Conservation (phyloP, 768 basidiomycete genomes). For the Tubosaeta brunneosetosa region DNA sequence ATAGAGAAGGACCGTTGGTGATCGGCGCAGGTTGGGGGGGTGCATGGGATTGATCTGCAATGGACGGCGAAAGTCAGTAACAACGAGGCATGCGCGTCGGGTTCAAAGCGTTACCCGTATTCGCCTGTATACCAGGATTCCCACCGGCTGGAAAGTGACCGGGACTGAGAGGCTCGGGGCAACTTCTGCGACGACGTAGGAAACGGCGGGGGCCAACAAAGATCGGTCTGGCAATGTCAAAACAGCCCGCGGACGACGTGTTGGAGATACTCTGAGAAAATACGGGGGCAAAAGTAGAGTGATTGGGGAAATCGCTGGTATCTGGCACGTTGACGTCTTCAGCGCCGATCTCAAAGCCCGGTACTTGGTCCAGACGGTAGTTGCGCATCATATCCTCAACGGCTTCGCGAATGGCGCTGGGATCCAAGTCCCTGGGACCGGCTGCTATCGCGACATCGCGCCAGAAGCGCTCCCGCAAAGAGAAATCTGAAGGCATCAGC, state of each 20-base stretch:
- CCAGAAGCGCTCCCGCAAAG: slow-evolving; percentile 25
- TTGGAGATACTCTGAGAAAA: slow-evolving; percentile 6
- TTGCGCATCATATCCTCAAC: slow-evolving; percentile 23
- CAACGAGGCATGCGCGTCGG: background rate
- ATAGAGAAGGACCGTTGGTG: background rate
- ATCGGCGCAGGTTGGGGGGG: background rate
- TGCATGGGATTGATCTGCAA: slow-evolving; percentile 2
- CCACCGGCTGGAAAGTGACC: slow-evolving; percentile 16
- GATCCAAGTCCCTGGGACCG: slow-evolving; percentile 8
- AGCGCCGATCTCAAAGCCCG: slow-evolving; percentile 7
- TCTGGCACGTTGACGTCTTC: slow-evolving; percentile 2
- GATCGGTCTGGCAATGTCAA: slow-evolving; percentile 6
- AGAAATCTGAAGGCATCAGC: slow-evolving; percentile 10
- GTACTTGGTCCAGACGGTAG: slow-evolving; percentile 18
- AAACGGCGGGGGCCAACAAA: slow-evolving; percentile 10
- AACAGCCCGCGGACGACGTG: background rate
- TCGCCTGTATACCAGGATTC: slow-evolving; percentile 19
- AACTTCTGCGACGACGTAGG: slow-evolving; percentile 5
- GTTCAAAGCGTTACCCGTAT: slow-evolving; percentile 14
- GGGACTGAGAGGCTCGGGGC: slow-evolving; percentile 2
- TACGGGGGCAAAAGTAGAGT: slow-evolving; percentile 19
- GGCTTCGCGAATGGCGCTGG: slow-evolving; percentile 15
- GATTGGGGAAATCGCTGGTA: slow-evolving; percentile 7
- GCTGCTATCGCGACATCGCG: slow-evolving; percentile 15
- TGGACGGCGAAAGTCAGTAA: slow-evolving; percentile 5